These are phyloP conservation scores for Ogataea methanolica DNA, from an alignment of 805 yeast genomes.

Conservation along the genomic window DNA sequence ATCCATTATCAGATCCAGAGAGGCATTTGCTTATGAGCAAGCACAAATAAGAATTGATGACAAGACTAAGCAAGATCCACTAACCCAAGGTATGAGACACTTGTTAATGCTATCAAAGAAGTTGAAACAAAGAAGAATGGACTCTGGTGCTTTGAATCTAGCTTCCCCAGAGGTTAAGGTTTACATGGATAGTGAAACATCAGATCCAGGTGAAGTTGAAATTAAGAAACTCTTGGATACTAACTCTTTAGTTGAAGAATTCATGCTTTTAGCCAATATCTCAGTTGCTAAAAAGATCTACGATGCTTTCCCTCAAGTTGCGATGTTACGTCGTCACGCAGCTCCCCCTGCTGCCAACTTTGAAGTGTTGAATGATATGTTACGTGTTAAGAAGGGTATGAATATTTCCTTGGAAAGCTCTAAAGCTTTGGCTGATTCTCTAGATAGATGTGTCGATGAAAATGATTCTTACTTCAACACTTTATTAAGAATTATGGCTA, in stretches of 20 bases:
- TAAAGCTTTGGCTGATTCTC: constrained; percentile 86
- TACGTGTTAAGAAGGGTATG: constrained; percentile 74
- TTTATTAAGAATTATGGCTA: constrained; percentile 89
- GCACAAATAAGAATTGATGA: constrained; percentile 94
- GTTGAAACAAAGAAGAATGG: constrained; percentile 78
- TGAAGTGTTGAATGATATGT: constrained; percentile 83
- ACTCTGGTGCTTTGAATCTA: constrained; percentile 92
- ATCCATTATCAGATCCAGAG: constrained; percentile 84
- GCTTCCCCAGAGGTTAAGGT: constrained; percentile 99
- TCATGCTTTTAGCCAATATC: constrained; percentile 95
- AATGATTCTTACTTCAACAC: constrained; percentile 90
- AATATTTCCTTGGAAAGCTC: constrained; percentile 78
- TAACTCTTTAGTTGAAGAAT: constrained; percentile 95
- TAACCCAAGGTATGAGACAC: constrained; percentile 86
- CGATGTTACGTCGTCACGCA: constrained; percentile 96
- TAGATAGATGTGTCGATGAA: constrained; percentile 82
- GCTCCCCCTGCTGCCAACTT: constrained; percentile 96
- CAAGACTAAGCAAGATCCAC: constrained; percentile 63
- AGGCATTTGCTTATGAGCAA: constrained; percentile 90
- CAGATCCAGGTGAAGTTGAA: constrained; percentile 95
- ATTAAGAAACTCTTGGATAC: constrained; percentile 84
- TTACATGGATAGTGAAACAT: constrained; percentile 93
- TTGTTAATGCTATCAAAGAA: constrained; percentile 75
- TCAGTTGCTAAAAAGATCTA: constrained; percentile 91
- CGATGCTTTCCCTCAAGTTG: constrained; percentile 94